Evolutionary conservation across 306 rosid species (phyloP).

Genomic region (Bauhinia variegata): DNA sequence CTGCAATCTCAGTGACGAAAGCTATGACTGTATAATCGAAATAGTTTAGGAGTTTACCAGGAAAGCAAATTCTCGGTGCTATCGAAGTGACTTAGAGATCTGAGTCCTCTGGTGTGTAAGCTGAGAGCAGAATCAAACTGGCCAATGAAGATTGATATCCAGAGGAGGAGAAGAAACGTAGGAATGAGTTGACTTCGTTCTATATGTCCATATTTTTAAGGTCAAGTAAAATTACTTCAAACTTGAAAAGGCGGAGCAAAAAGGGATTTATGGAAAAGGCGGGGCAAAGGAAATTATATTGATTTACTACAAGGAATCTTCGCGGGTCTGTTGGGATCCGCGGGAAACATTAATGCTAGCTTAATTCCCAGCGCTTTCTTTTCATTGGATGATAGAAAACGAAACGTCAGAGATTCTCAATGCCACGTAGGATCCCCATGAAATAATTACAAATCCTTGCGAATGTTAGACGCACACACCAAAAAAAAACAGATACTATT

Average conservation of each 20-base stretch:
- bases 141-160: background rate
- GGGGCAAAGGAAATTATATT: no score
- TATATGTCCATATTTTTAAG: no score
- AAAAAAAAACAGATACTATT: no score
- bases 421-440: no score
- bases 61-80: background rate
- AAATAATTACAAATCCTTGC: no score
- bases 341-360: no score
- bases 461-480: no score
- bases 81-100: background rate
- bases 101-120: background rate
- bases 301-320: background rate
- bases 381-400: no score
- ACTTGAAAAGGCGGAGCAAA: no score
- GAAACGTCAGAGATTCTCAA: no score
- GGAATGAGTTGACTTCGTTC: background rate
- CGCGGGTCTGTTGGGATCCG: background rate
- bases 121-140: background rate
- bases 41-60: conserved; percentile 13
- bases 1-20: background rate
- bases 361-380: no score
- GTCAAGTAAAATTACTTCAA: background rate
- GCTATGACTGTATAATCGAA: background rate
- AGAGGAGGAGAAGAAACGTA: background rate
- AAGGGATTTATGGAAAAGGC: no score